Evolutionary conservation across 371 early-diverging fungal genomes (phyloP), one percentile per base, ranked within the genome.

Genomic region (Apophysomyces variabilis): DNA sequence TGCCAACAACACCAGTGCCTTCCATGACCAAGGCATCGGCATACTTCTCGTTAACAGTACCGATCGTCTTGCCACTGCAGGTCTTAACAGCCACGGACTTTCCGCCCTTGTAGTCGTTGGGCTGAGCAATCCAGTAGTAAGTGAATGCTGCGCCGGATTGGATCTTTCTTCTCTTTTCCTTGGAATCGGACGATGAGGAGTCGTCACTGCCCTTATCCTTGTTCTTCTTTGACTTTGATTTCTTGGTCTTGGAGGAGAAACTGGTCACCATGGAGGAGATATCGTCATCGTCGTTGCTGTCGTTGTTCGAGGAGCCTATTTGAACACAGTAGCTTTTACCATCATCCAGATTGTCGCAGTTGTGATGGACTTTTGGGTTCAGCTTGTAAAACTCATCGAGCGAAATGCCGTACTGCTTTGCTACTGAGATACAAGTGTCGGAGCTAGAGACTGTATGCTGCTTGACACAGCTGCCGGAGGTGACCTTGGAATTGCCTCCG

Each of bases 1-100:
- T 62, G 13, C 74, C 74, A 16, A 83, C 68, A 57, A 79, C 61
- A 65, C 83, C 83, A 46, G 83, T 77, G 47, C 83, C 83, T 72
- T 83, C 83, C 83, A 83, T 79, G 47, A 78, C 79, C 14, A 83
- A 64, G 14, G 78, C 78, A 69, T 83, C 80, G 57, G 80, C 83
- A 64, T 79, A 83, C 18, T 74, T 66, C 41, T 76, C 69, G 57
- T 69, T 58, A 56, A 83, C 80, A 58, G 69, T 70, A 60, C 76
- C 83, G 56, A 83, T 70, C 57, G 66, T 67, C 21, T 79, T 70
- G 43, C 80, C 80, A 41, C 69, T 38, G 56, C 83, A 83, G 39
- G 83, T 79, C 68, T 74, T 78, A 69, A 83, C 66, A 16, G 71
- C 57, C 16, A 79, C 73, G 46, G 50, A 60, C 60, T 74, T 73